Evolutionary conservation across 768 basidiomycete species (phyloP), one percentile per base, ranked within the genome.

Genomic region (Phlegmacium glaucopus): DNA sequence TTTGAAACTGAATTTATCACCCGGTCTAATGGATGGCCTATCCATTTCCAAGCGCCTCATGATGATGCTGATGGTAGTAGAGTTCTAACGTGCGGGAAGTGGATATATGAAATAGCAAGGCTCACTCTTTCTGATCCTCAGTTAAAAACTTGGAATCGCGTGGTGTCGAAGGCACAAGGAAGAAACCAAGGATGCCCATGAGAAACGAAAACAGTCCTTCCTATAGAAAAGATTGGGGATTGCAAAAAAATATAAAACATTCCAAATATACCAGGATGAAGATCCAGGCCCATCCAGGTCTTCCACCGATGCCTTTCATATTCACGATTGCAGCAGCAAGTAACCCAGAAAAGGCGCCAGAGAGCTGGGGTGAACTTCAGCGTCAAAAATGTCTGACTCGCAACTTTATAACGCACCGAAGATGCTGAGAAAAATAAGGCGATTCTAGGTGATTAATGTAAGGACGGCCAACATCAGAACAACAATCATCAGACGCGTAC

Each of bases 311-410:
- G 10, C 78, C 78, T 37, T 81, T 61, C 71, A 87, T 79, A 11
- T 79, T 61, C n/a, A 71, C 57, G 42, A 87, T 82, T 1, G 71
- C 81, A 27, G 79, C 68, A 1, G 83, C 83, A 1, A 87, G 70
- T 6, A 87, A 63, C 36, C 85, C 85, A 6, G 82, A 83, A 54
- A 84, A 83, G 0, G 79, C 76, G 1, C 80, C 79, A 0, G 82
- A 75, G 4, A 80, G 65, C 68, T 69, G 29, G 36, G n/a, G 40
- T 17, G 16, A 9, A 7, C 27, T 17, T 40, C 22, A 39, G 25
- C 30, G 27, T 37, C 32, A 16, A 5, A 28, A 15, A 26, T 30
- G 37, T 10, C 26, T 35, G n/a, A 34, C 12, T 22, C 5, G 22
- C 12, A 13, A 27, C 39, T 26, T 10, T 10, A 49, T n/a, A 9